Conservation (phyloP, 2,329 filamentous ascomycete genomes). For the Parafenestella ontariensis region DNA sequence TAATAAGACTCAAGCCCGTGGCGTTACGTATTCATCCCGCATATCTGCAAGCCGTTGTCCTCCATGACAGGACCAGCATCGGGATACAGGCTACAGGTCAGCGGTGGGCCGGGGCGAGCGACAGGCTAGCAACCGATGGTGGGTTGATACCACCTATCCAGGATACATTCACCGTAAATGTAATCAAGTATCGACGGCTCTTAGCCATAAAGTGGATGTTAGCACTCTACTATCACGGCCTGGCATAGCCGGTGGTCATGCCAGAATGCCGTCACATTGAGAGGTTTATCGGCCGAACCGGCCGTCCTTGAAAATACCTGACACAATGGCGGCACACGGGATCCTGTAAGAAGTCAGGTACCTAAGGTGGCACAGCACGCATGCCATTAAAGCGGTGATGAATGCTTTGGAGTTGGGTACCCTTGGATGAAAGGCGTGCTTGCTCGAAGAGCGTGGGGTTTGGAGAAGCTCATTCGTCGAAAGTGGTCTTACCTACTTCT, state of each 20-base stretch:
- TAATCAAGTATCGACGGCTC: conserved; percentile 9
- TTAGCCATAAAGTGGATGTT: conserved; percentile 5
- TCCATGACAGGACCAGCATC: conserved; percentile 12
- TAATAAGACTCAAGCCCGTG: conserved; percentile 12
- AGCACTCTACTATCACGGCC: neutral
- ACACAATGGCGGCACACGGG: conserved; percentile 20
- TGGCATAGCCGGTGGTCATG: conserved; percentile 14
- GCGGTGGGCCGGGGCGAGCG: conserved; percentile 22
- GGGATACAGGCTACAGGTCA: conserved; percentile 24
- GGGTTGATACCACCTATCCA: conserved; percentile 20
- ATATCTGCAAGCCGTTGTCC: conserved; percentile 3
- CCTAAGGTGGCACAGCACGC: conserved; percentile 26
- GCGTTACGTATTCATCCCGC: conserved; percentile 12
- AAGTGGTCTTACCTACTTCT: conserved; percentile 37
- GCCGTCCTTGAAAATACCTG: conserved; percentile 38
- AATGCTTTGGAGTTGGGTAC: conserved; percentile 34
- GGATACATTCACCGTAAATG: conserved; percentile 6
- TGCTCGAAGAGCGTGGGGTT: conserved; percentile 16
- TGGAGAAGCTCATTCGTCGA: conserved; percentile 9
- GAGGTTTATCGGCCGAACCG: conserved; percentile 14
- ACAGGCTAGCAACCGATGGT: conserved; percentile 13
- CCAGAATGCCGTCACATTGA: conserved; percentile 25
- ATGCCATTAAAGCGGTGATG: conserved; percentile 34
- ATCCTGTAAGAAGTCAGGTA: conserved; percentile 14
- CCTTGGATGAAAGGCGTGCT: conserved; percentile 16